A percentile compares a stretch with the other conserved stretches of the same genome.
phyloP scores from a whole-genome alignment of 208 protist genomes.

The Trypanosoma congolense region DNA sequence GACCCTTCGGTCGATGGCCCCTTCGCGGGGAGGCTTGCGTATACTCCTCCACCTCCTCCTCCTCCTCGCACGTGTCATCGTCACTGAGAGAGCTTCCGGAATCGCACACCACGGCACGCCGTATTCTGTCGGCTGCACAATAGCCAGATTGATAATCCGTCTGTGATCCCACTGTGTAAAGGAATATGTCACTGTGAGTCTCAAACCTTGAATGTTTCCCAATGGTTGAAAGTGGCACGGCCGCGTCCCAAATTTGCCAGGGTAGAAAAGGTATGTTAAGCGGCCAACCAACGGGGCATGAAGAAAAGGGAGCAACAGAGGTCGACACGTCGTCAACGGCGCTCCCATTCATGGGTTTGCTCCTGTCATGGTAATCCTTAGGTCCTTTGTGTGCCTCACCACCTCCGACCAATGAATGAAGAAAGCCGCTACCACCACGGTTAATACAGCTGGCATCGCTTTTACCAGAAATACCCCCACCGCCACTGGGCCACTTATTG shows the following conservation, averaged over 20 bases:
- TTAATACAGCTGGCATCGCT: no score
- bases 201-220: constrained; percentile 63
- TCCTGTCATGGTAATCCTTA: background rate
- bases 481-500: no score
- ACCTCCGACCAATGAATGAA: background rate
- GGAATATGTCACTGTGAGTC: constrained; percentile 61
- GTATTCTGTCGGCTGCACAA: background rate
- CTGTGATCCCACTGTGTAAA: constrained; percentile 44
- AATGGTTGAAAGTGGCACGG: constrained; percentile 52
- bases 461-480: no score
- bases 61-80: constrained; percentile 1
- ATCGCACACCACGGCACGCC: background rate
- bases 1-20: constrained; percentile 4
- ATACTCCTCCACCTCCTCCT: constrained; percentile 1
- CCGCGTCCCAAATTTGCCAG: constrained; percentile 87
- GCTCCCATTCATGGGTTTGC: background rate
- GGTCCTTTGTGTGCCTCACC: background rate
- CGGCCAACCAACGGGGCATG: constrained; percentile 61
- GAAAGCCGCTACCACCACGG: no score
- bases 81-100: background rate
- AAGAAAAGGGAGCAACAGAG: constrained; percentile 23
- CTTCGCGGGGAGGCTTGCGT: background rate
- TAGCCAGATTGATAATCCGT: constrained; percentile 12
- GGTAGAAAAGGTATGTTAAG: constrained; percentile 79
- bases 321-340: no score